These are phyloP conservation scores for Neoboletus brunneissimus DNA, from an alignment of 768 basidiomycete species.

Conservation along the genomic window DNA sequence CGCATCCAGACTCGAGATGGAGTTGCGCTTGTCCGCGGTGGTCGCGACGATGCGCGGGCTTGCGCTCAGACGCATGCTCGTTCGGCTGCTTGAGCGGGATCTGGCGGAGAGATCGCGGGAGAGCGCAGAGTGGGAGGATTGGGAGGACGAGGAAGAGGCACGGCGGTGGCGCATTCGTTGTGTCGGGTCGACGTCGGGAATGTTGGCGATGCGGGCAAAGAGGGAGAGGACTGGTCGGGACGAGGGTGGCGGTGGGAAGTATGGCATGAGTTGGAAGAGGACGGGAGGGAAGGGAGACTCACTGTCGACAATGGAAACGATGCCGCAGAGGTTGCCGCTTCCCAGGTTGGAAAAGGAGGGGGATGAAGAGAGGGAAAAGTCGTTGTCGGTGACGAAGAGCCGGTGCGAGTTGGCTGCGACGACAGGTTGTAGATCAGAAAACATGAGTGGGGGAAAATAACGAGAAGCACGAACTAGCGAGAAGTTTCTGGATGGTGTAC, in stretches of 20 bases:
- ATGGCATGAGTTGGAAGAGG: neutral
- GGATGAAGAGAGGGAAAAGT: constrained; percentile 49
- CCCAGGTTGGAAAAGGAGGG: constrained; percentile 40
- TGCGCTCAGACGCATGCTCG: constrained; percentile 34
- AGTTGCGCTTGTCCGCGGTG: constrained; percentile 30
- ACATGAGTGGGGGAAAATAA: neutral
- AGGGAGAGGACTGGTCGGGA: constrained; percentile 61
- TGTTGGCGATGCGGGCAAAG: constrained; percentile 72
- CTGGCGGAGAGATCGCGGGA: constrained; percentile 34
- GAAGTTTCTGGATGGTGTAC: constrained; percentile 75
- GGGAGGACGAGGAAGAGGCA: constrained; percentile 69
- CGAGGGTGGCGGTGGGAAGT: neutral
- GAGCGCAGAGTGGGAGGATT: constrained; percentile 43
- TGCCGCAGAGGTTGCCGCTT: constrained; percentile 55
- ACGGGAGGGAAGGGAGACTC: constrained; percentile 23
- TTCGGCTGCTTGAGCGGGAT: constrained; percentile 45
- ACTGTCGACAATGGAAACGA: constrained; percentile 86
- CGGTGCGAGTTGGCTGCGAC: constrained; percentile 73
- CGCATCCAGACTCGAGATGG: constrained; percentile 30
- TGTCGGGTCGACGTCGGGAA: constrained; percentile 73
- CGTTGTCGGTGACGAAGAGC: constrained; percentile 67
- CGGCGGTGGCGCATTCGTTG: constrained; percentile 78
- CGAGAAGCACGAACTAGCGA: constrained; percentile 60
- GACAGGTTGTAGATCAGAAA: neutral
- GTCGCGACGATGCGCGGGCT: constrained; percentile 34